Evolutionary conservation across 176 grass and related monocot species (phyloP), one percentile per base, ranked within the genome.

Genomic region (Oryza nivara): DNA sequence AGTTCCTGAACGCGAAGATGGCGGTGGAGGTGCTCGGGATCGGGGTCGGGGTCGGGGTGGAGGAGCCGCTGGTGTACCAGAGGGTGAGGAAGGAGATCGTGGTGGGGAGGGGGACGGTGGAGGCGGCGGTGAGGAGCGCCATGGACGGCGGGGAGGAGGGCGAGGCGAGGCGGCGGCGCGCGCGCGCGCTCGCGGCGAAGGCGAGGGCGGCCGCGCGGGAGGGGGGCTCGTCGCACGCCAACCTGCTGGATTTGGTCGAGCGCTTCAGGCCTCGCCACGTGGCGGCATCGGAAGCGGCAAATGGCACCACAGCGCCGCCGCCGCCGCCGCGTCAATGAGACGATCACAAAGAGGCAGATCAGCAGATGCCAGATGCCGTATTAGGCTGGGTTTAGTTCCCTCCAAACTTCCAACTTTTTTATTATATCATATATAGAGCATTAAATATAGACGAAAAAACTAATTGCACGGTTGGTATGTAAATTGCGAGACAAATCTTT

Each of bases 1-100:
- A 97, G 76, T 90, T 90, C 81, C 4, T 94, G 32, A 94, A 90
- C 44, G 75, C 90, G 85, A 94, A 77, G 77, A 35, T 97, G 75
- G 61, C 68, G 11, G 72, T 97, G 7, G 92, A 94, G 15, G 73
- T 90, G 51, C 75, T 94, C 7, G 35, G 84, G n/a, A 85, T 83
- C 22, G 92, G 89, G 9, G 87, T 97, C 8, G 61, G 87, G 49
- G 49, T 88, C 9, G 87, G 91, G 0, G 54, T 85, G 0, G 45
- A 40, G 28, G 86, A 75, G 45, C 76, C 84, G 51, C 1, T 75
- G 8, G 34, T 60, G 13, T 80, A 44, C 67, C 32, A 12, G 54
- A 1, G 0, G 40, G 74, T 32, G 43, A 11, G 30, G 80, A 83
- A 88, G 86, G 86, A 72, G 43, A 54, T 88, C 73, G 32, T 60